Evolutionary conservation across 768 basidiomycete genomes (phyloP).

Genomic region (Sarcomyxa edulis): DNA sequence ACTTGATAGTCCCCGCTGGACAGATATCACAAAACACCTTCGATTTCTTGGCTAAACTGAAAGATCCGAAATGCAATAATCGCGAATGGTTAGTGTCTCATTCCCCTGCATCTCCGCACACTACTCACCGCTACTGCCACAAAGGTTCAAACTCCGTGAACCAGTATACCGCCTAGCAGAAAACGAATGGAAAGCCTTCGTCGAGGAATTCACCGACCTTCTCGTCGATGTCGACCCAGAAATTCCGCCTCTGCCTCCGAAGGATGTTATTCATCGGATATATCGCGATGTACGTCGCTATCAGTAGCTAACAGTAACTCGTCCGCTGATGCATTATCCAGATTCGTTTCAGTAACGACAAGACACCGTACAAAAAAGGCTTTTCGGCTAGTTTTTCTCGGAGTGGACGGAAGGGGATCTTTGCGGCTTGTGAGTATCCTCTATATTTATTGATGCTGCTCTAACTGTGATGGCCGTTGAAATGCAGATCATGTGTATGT

Average conservation of each 20-base stretch:
- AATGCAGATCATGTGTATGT: no score
- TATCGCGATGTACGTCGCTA: slow-evolving; percentile 85
- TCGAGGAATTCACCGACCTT: slow-evolving; percentile 63
- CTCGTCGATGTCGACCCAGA: slow-evolving; percentile 74
- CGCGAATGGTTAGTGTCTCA: slow-evolving; percentile 59
- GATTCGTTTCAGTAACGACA: slow-evolving; percentile 90
- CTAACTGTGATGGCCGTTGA: no score
- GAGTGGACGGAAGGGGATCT: slow-evolving; percentile 86
- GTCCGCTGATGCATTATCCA: no score
- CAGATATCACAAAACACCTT: slow-evolving; percentile 84
- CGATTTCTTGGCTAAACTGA: slow-evolving; percentile 66
- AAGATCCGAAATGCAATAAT: slow-evolving; percentile 77
- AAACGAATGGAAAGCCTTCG: slow-evolving; percentile 84
- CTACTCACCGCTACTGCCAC: slow-evolving; percentile 2
- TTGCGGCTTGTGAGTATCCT: slow-evolving; percentile 71
- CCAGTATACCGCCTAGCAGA: slow-evolving; percentile 79
- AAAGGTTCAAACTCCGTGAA: slow-evolving; percentile 87
- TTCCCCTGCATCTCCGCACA: neutral
- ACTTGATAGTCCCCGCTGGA: slow-evolving; percentile 65
- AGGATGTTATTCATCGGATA: slow-evolving; percentile 89
- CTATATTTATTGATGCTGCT: no score
- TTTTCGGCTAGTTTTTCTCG: slow-evolving; percentile 85
- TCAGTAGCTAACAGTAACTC: no score
- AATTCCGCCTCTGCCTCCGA: slow-evolving; percentile 83
- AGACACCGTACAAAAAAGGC: slow-evolving; percentile 89